phyloP scores from a whole-genome alignment of 2,329 filamentous ascomycete genomes.

The Periconia macrospinosa region DNA sequence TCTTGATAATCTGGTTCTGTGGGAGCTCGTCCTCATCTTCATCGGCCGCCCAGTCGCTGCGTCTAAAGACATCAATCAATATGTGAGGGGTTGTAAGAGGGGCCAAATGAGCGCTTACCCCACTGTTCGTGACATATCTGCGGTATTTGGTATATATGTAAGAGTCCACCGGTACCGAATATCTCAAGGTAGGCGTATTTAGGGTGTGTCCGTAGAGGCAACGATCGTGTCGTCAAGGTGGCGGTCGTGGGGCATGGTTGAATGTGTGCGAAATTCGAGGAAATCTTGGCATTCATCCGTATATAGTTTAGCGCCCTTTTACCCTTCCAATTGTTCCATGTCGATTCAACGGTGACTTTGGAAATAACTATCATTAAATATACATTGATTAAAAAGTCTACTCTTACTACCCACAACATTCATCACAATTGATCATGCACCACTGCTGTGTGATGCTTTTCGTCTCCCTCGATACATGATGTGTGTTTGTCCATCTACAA shows the following conservation, averaged over 20 bases:
- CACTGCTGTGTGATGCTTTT: no score
- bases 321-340: no score
- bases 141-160: background rate
- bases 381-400: no score
- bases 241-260: background rate
- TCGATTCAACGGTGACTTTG: no score
- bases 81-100: background rate
- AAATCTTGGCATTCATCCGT: background rate
- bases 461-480: no score
- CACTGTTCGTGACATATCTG: background rate
- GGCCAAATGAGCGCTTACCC: background rate
- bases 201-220: background rate
- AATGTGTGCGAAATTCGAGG: background rate
- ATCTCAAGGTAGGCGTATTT: background rate
- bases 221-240: background rate
- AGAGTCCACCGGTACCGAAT: no score
- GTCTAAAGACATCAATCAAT: slow-evolving; percentile 41
- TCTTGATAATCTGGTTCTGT: slow-evolving; percentile 83
- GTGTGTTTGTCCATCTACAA: no score
- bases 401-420: no score
- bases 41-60: slow-evolving; percentile 81
- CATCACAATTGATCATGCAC: no score
- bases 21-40: slow-evolving; percentile 86
- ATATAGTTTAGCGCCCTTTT: background rate
- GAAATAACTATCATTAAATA: no score